A percentile compares a stretch with the other conserved stretches of the same genome.
phyloP scores from a whole-genome alignment of 352 stramenopile species.

The Phytopythium boreale region DNA sequence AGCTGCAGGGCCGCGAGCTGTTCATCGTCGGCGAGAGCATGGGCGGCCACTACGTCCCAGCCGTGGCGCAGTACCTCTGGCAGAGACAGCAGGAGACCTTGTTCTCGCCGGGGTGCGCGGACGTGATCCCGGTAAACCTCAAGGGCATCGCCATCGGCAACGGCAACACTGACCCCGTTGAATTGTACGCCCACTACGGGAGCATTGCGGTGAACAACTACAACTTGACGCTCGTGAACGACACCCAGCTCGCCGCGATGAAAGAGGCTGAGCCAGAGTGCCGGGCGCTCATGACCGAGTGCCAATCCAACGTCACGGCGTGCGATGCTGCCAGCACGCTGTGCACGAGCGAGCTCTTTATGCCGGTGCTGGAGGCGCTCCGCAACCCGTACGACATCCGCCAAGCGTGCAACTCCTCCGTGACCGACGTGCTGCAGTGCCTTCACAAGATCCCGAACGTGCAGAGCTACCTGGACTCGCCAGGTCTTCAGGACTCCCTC shows the following conservation, averaged over 20 bases:
- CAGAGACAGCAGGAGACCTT: constrained; percentile 16
- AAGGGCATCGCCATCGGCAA: constrained; percentile 46
- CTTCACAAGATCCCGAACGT: constrained; percentile 33
- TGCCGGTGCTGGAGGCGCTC: constrained; percentile 23
- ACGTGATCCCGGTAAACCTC: constrained; percentile 30
- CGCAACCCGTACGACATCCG: constrained; percentile 68
- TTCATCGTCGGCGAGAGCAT: constrained; percentile 63
- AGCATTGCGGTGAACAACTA: constrained; percentile 49
- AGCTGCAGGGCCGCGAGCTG: constrained; percentile 36
- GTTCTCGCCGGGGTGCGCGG: not conserved
- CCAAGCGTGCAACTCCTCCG: constrained; percentile 16
- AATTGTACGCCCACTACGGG: constrained; percentile 17
- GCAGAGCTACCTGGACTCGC: constrained; percentile 52
- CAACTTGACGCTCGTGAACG: constrained; percentile 32
- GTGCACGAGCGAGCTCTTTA: constrained; percentile 34
- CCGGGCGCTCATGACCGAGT: constrained; percentile 15
- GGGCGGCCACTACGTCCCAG: constrained; percentile 52
- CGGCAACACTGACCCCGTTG: constrained; percentile 16
- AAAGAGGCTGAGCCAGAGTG: constrained; percentile 17
- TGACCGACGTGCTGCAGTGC: constrained; percentile 15
- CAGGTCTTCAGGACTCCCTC: constrained; percentile 25
- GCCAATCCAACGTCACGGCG: constrained; percentile 13
- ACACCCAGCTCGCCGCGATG: constrained; percentile 20
- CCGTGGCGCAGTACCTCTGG: constrained; percentile 38
- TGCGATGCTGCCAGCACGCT: constrained; percentile 24